phyloP scores from a whole-genome alignment of 2,329 filamentous ascomycete genomes.

The Colletotrichum scovillei region DNA sequence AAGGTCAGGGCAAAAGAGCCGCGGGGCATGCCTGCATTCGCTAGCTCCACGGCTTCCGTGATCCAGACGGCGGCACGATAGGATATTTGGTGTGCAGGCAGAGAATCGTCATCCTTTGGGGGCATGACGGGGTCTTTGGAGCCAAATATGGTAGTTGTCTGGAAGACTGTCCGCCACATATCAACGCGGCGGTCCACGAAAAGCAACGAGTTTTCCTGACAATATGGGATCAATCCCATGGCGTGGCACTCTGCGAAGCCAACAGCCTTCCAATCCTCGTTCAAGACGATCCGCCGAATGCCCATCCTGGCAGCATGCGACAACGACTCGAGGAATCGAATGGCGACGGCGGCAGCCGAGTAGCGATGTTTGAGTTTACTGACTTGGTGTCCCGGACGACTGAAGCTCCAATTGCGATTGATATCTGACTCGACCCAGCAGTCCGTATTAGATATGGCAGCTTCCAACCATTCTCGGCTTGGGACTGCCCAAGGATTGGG shows the following conservation, averaged over 20 bases:
- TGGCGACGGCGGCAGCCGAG: conserved; percentile 10
- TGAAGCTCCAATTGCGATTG: neutral
- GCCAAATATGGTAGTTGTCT: too few relatives aligned
- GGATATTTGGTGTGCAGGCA: neutral
- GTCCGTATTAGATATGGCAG: neutral
- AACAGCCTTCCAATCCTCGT: conserved; percentile 3
- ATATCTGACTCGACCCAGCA: neutral
- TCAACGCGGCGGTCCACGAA: too few relatives aligned
- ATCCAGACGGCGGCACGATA: neutral
- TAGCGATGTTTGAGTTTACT: neutral
- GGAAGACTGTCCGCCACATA: too few relatives aligned
- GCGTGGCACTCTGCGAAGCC: conserved; percentile 6
- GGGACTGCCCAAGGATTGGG: neutral
- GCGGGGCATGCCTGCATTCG: neutral
- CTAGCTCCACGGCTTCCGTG: neutral
- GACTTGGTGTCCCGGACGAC: neutral
- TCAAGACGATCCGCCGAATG: neutral
- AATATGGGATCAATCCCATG: conserved; percentile 7
- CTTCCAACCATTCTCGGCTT: neutral
- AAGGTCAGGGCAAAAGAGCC: conserved; percentile 3
- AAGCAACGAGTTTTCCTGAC: conserved; percentile 8
- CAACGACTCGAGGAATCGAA: neutral
- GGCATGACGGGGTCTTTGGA: too few relatives aligned
- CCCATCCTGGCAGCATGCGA: neutral
- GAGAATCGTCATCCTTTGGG: too few relatives aligned